Conservation (phyloP, 2,329 filamentous ascomycete genomes). For the Emericellopsis atlantica region DNA sequence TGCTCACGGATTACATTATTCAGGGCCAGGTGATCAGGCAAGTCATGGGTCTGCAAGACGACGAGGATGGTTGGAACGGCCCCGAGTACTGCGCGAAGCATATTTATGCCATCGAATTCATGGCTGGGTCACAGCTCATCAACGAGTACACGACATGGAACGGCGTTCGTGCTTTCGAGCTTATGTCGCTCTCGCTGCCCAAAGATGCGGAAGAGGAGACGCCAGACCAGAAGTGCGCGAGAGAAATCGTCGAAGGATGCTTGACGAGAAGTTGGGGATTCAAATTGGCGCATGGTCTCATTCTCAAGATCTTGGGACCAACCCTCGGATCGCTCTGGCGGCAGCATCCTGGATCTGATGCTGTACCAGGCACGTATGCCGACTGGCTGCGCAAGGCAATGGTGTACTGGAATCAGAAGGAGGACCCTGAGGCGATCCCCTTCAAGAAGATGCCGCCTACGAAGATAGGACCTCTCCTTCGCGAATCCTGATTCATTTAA, state of each 20-base stretch:
- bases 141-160: constrained; percentile 39
- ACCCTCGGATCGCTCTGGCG: constrained; percentile 42
- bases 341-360: constrained; percentile 32
- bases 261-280: constrained; percentile 38
- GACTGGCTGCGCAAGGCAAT: constrained; percentile 39
- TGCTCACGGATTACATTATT: constrained; percentile 43
- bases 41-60: constrained; percentile 38
- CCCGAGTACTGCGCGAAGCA: constrained; percentile 34
- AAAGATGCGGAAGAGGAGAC: constrained; percentile 15
- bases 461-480: constrained; percentile 20
- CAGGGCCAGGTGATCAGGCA: constrained; percentile 39
- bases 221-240: constrained; percentile 31
- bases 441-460: constrained; percentile 21
- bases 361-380: constrained; percentile 36
- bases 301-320: constrained; percentile 31
- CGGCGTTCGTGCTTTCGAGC: constrained; percentile 31
- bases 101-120: constrained; percentile 36
- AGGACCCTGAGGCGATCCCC: constrained; percentile 19
- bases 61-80: constrained; percentile 38
- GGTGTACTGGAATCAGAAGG: constrained; percentile 30
- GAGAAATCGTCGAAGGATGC: constrained; percentile 36
- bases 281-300: constrained; percentile 42
- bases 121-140: constrained; percentile 36
- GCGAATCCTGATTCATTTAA: neutral
- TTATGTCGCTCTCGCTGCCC: constrained; percentile 28